These are phyloP conservation scores for Termitomyces sp. DNA, from an alignment of 768 basidiomycete genomes.

Conservation along the genomic window DNA sequence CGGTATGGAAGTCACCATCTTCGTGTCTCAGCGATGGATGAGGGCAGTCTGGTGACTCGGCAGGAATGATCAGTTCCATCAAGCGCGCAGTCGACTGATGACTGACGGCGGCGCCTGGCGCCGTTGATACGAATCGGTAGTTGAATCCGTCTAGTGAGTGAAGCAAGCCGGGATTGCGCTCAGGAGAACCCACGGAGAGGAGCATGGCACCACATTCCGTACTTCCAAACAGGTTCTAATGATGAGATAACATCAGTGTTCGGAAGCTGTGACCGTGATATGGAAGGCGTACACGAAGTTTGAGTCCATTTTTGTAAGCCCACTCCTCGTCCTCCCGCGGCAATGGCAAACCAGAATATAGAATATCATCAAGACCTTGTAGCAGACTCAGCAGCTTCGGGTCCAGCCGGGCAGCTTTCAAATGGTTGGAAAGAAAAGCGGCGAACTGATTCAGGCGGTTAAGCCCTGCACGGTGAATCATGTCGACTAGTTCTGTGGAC, in stretches of 20 bases:
- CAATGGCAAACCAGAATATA: conserved; percentile 63
- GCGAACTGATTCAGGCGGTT: conserved; percentile 77
- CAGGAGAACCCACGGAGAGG: conserved; percentile 49
- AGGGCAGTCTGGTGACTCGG: conserved; percentile 56
- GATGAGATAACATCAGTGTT: conserved; percentile 18
- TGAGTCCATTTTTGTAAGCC: conserved; percentile 60
- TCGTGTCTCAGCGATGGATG: conserved; percentile 40
- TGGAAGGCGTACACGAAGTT: conserved; percentile 46
- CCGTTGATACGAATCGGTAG: conserved; percentile 62
- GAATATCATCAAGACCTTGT: conserved; percentile 51
- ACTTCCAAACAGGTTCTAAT: conserved; percentile 74
- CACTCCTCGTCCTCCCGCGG: conserved; percentile 69
- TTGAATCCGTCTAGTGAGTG: conserved; percentile 54
- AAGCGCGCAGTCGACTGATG: conserved; percentile 44
- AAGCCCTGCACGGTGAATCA: conserved; percentile 61
- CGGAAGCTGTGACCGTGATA: conserved; percentile 10
- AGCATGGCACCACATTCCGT: conserved; percentile 78
- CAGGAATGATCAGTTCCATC: conserved; percentile 54
- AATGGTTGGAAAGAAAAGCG: conserved; percentile 59
- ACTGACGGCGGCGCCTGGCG: conserved; percentile 29
- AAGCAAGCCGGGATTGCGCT: conserved; percentile 46
- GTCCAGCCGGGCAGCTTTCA: conserved; percentile 34
- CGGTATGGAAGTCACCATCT: conserved; percentile 66
- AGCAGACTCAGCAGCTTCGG: conserved; percentile 57
- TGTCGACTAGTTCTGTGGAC: conserved; percentile 63